phyloP scores from a whole-genome alignment of 345 rosid species.

The Linum trigynum region DNA sequence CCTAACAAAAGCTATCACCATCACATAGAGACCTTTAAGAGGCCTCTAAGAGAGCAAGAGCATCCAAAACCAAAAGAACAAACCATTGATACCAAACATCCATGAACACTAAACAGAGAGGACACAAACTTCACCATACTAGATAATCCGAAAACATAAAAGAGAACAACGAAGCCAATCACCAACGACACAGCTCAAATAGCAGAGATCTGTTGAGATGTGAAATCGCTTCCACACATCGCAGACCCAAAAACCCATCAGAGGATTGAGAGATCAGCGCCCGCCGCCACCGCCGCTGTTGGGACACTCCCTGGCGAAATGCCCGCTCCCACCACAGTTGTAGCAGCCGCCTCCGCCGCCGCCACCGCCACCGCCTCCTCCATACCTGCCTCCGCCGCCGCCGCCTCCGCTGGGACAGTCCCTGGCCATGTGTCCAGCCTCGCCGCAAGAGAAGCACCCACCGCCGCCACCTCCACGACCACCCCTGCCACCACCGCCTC shows the following conservation, averaged over 20 bases:
- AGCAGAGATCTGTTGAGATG: background rate
- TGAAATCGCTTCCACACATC: background rate
- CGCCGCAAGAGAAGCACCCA: constrained; percentile 33
- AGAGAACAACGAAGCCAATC: background rate
- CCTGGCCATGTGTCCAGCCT: constrained; percentile 36
- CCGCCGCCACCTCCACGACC: constrained; percentile 29
- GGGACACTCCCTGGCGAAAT: constrained; percentile 79
- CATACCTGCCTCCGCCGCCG: constrained; percentile 24
- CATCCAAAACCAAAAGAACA: background rate
- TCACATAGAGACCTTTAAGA: background rate
- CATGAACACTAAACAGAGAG: background rate
- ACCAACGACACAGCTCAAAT: background rate
- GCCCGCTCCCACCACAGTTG: constrained; percentile 76
- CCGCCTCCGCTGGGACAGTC: constrained; percentile 27
- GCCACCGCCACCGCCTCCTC: constrained; percentile 24
- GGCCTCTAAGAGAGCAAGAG: background rate
- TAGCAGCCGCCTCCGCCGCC: constrained; percentile 50
- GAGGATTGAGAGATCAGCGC: constrained; percentile 22
- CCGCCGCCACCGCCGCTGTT: constrained; percentile 23
- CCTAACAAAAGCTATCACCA: background rate
- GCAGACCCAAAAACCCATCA: constrained; percentile 1
- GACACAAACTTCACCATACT: background rate
- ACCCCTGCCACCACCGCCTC: constrained; percentile 2
- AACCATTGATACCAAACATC: background rate
- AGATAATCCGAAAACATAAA: background rate